Evolutionary conservation across 805 yeast species (phyloP), one percentile per base, ranked within the genome.

Genomic region (Candida ficus): DNA sequence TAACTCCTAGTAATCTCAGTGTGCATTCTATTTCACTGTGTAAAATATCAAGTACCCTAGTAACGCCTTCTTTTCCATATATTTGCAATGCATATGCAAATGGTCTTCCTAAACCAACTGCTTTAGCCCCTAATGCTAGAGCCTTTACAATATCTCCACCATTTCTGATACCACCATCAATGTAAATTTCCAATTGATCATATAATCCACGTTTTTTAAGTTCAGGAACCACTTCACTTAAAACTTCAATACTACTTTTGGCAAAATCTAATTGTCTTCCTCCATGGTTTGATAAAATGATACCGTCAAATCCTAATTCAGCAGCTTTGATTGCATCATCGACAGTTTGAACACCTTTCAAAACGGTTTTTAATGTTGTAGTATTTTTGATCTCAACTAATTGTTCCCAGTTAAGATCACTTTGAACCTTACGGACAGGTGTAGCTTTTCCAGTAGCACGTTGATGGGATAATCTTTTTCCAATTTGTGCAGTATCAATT

Each of bases 131-230:
- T 4, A 84, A 66, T 42, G 86, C 78, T 12, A 85, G 58, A 0
- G 93, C 91, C 54, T 85, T 84, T 37, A 84, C 50, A n/a, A 85
- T 63, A 55, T 85, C 95, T 4, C 88, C 75, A 10, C 85, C 93
- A 51, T 91, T 70, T 46, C 88, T 70, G 21, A 84, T 68, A 28
- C 93, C 93, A 38, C 95, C 93, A 54, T 85, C 93, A 22, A 85
- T 58, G 55, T 66, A 83, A 8, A 84, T 71, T 50, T 81, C 85
- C 37, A 83, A 65, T 44, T 74, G 72, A 33, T 71, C 64, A 32
- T 68, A 63, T 22, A 77, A 61, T 3, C 67, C 62, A 14, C 57
- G 57, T 37, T 61, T 57, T 31, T 62, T 66, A 43, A 76, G 62
- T 14, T 67, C 53, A 12, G 73, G 72, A 52, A 62, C 68, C 20